Evolutionary conservation across 106 monocot genomes (phyloP), one percentile per base, ranked within the genome.

Genomic region (Hemerocallis citrina): DNA sequence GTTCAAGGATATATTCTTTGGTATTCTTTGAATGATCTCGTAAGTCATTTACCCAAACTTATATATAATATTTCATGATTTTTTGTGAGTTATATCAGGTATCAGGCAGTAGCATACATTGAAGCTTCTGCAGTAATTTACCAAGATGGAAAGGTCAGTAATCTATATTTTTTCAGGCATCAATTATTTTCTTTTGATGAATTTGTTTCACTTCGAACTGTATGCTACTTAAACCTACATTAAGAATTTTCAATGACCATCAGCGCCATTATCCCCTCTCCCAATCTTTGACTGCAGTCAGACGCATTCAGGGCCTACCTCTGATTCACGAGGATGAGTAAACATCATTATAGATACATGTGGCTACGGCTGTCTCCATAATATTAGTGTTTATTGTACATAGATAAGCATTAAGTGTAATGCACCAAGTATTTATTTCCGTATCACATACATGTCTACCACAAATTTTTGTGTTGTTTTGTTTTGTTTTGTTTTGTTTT

Each of bases 101-200:
- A 96, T 70, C 90, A 87, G 73, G 89, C 90, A 79, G 91, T 91
- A 16, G 96, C 90, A 67, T 96, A 80, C 60, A 90, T 96, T 67
- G 96, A 96, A 79, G 96, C 96, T 27, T 96, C 96, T 54, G 96
- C 96, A 28, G 40, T 91, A 30, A 96, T 96, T 72, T 96, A 96
- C 68, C 96, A 96, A 70, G 96, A 96, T 70, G 90, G 90, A 68
- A 96, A 96, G 90, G 96, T 91, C 23, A 40, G 68, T 29, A n/a
- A n/a, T n/a, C n/a, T n/a, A n/a, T n/a, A n/a, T 6, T 6, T 55
- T 56, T 68, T 13, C 59, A 38, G 10, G 56, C 56, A 6, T 67
- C 7, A 5, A 49, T 42, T 49, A 39, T 28, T 34, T 57, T 28
- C 47, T 52, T 38, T 55, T 55, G 6, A 28, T 52, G 22, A 24